Base-by-base conservation (phyloP, 495 filamentous ascomycete species). In the Penicillium steckii region DNA sequence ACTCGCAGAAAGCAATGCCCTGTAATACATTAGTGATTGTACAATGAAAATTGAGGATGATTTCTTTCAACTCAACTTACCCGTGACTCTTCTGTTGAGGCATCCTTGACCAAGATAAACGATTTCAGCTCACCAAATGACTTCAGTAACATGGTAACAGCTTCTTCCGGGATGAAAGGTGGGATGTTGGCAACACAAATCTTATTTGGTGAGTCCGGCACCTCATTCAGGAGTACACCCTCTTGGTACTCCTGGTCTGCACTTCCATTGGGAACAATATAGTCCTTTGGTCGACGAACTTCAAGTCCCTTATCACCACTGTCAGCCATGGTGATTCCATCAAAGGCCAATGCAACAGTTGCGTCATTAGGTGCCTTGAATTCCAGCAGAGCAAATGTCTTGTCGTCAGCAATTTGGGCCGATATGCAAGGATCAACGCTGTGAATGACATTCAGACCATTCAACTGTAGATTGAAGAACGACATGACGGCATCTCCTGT, bases 1-100 rank as follows among this genome's bases (percentile, higher is more conserved):
- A 98, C 75, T 97, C 95, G 71, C 90, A 94, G 78, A 97, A 98
- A 2, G 94, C 94, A 64, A 98, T 89, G 15, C 94, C 95, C 91
- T 96, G 60, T 23, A 51, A 30, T 24, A 57, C 33, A 53, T 69
- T 55, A 70, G 53, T 50, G 30, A 48, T 55, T 21, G 48, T 52
- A 24, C 18, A 13, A 13, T 50, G 3, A 35, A 25, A 41, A 79
- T 41, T 3, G 9, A 24, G 22, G 6, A 30, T 21, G n/a, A n/a
- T n/a, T n/a, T n/a, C 17, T 17, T 3, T n/a, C 7, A 7, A 23
- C 7, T 26, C 10, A 37, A 52, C 89, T 77, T 81, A 96, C 91
- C 64, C 90, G 78, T 47, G 91, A 96, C 70, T 94, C 86, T 42
- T 93, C 91, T 8, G 91, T 92, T 33, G 84, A 80, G 21, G 69